These are phyloP conservation scores for Epichloe typhina DNA, from an alignment of 2,329 filamentous ascomycete species.

Conservation along the genomic window DNA sequence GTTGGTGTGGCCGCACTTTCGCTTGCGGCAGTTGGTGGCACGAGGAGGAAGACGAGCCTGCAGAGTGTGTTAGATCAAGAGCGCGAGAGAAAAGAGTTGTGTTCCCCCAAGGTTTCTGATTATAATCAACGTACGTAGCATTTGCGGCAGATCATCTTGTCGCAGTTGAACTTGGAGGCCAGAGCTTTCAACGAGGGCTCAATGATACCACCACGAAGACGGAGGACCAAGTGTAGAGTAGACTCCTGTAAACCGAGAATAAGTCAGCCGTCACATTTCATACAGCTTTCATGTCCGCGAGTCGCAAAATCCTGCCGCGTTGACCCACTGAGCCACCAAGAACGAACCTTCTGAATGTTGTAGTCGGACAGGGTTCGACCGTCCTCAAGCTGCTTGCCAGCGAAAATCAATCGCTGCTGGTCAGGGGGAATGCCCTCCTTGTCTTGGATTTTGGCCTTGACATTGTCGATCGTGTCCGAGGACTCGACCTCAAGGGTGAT, in stretches of 20 bases:
- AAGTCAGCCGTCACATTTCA: not conserved
- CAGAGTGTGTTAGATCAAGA: slow-evolving; percentile 6
- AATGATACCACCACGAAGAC: slow-evolving; percentile 98
- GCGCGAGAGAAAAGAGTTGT: not conserved
- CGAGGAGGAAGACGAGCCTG: slow-evolving; percentile 80
- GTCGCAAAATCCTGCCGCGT: not conserved
- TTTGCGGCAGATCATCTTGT: slow-evolving; percentile 99
- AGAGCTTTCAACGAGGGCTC: slow-evolving; percentile 98
- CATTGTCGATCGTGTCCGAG: slow-evolving; percentile 98
- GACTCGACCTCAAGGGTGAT: slow-evolving; percentile 99
- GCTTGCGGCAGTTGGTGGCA: slow-evolving; percentile 99
- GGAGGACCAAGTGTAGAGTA: slow-evolving; percentile 94
- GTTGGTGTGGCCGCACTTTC: slow-evolving; percentile 99
- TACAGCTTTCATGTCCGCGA: not conserved
- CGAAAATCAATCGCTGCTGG: slow-evolving; percentile 97
- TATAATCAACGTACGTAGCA: slow-evolving; percentile 67
- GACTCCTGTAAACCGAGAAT: slow-evolving; percentile 54
- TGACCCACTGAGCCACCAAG: too few relatives aligned
- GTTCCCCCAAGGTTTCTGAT: not conserved
- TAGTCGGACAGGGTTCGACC: slow-evolving; percentile 93
- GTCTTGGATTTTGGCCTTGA: slow-evolving; percentile 99
- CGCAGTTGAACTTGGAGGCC: slow-evolving; percentile 99
- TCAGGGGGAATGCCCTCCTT: slow-evolving; percentile 96
- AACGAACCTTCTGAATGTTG: slow-evolving; percentile 94
- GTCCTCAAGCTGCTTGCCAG: slow-evolving; percentile 98